Conservation (phyloP, 2,329 filamentous ascomycete species). For the Fusarium virguliforme region DNA sequence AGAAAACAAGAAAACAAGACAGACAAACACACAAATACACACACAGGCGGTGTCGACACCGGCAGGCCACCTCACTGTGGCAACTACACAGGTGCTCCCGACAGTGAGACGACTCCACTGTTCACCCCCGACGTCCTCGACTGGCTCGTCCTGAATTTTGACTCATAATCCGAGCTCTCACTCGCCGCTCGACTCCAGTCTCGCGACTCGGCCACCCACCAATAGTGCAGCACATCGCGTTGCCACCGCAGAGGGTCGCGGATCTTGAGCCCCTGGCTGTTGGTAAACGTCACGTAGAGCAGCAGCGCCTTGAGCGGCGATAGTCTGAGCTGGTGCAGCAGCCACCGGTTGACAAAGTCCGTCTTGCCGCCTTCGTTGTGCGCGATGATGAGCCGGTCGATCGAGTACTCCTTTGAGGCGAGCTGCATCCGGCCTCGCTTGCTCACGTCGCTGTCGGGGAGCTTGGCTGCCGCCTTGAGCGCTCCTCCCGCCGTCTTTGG, state of each 20-base stretch:
- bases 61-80: background rate
- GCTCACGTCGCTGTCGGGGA: constrained; percentile 57
- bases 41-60: background rate
- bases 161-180: constrained; percentile 47
- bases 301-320: constrained; percentile 64
- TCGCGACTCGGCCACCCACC: constrained; percentile 55
- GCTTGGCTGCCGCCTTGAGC: constrained; percentile 57
- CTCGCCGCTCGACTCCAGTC: constrained; percentile 47
- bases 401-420: constrained; percentile 66
- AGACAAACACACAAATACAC: background rate
- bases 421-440: constrained; percentile 57
- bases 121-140: constrained; percentile 46
- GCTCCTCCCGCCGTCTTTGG: constrained; percentile 62
- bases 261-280: constrained; percentile 53
- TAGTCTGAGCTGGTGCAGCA: constrained; percentile 66
- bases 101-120: constrained; percentile 24
- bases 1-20: background rate
- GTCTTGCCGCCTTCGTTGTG: constrained; percentile 57
- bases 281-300: constrained; percentile 58
- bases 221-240: constrained; percentile 58
- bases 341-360: constrained; percentile 67
- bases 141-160: constrained; percentile 48
- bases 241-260: constrained; percentile 57
- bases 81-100: constrained; percentile 10
- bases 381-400: constrained; percentile 61